These are phyloP conservation scores for Mycena vulgaris DNA, from an alignment of 768 basidiomycete genomes.

Conservation along the genomic window DNA sequence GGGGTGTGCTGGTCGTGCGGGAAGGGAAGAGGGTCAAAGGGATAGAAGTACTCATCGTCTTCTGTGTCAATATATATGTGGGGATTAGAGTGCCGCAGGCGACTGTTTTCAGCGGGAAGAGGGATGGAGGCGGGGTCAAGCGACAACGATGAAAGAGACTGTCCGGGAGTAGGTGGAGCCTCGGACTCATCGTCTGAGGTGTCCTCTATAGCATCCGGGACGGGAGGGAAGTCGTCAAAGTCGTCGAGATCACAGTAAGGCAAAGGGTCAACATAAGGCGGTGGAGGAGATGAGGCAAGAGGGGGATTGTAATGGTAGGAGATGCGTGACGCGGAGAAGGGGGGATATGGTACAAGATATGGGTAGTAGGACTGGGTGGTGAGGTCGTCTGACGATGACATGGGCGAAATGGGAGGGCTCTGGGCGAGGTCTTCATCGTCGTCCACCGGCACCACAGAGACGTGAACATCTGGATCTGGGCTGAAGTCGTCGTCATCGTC, in stretches of 20 bases:
- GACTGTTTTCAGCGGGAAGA: conserved; percentile 65
- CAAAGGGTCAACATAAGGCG: conserved; percentile 68
- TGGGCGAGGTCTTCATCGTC: conserved; percentile 77
- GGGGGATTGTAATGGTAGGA: conserved; percentile 65
- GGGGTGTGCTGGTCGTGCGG: conserved; percentile 65
- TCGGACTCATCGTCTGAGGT: conserved; percentile 91
- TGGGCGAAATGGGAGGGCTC: conserved; percentile 78
- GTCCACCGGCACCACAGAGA: conserved; percentile 65
- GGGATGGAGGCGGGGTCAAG: conserved; percentile 68
- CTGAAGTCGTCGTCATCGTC: conserved; percentile 74
- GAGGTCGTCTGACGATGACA: conserved; percentile 86
- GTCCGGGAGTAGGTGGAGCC: conserved; percentile 71
- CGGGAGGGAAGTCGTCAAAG: conserved; percentile 72
- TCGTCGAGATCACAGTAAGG: conserved; percentile 77
- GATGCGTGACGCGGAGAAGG: conserved; percentile 71
- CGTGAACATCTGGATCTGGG: conserved; percentile 60
- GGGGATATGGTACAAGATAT: conserved; percentile 79
- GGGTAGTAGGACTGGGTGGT: conserved; percentile 63
- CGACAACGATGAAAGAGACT: conserved; percentile 70
- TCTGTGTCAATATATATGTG: conserved; percentile 76
- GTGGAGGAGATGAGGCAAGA: conserved; percentile 61
- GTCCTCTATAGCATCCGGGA: conserved; percentile 89
- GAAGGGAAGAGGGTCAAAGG: conserved; percentile 82
- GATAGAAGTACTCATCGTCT: conserved; percentile 73
- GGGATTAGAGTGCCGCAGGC: conserved; percentile 62